phyloP scores from a whole-genome alignment of 1,284 basidiomycete genomes.

The Ganoderma lucidum region DNA sequence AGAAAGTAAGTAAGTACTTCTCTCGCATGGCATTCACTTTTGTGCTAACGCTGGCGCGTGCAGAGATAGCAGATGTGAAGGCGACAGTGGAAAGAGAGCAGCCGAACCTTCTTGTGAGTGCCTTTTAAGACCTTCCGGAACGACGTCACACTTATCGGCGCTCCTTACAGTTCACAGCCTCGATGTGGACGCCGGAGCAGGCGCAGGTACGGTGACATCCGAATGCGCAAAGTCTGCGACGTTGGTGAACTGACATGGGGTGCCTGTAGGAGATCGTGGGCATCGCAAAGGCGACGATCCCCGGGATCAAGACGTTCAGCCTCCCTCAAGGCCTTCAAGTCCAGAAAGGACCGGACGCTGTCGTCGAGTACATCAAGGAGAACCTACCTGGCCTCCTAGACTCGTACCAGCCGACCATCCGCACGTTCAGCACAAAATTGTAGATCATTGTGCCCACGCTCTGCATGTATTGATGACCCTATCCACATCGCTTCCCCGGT shows the following conservation, averaged over 20 bases:
- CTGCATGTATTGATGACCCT: too few relatives aligned
- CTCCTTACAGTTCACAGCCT: conserved; percentile 32
- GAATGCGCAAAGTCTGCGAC: neutral
- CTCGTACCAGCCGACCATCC: neutral
- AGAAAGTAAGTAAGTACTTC: conserved; percentile 26
- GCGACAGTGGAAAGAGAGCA: conserved; percentile 29
- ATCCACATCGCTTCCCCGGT: too few relatives aligned
- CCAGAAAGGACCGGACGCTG: conserved; percentile 36
- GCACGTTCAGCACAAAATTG: too few relatives aligned
- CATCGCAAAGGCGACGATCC: conserved; percentile 31
- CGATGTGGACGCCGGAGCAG: conserved; percentile 37
- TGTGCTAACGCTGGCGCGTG: neutral
- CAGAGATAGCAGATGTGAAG: conserved; percentile 33
- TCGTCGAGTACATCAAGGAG: conserved; percentile 36
- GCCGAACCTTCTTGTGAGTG: conserved; percentile 32
- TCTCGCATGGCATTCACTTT: neutral
- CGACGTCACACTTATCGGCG: neutral
- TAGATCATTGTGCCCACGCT: too few relatives aligned
- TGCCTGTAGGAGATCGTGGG: conserved; percentile 29
- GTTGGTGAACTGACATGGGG: neutral
- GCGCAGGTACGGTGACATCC: conserved; percentile 23
- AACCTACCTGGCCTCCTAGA: conserved; percentile 26
- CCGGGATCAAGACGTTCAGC: conserved; percentile 35
- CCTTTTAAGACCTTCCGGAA: neutral
- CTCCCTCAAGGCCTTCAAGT: conserved; percentile 33